Evolutionary conservation across 2,329 filamentous ascomycete species (phyloP).

Genomic region (Clathrospora elynae): DNA sequence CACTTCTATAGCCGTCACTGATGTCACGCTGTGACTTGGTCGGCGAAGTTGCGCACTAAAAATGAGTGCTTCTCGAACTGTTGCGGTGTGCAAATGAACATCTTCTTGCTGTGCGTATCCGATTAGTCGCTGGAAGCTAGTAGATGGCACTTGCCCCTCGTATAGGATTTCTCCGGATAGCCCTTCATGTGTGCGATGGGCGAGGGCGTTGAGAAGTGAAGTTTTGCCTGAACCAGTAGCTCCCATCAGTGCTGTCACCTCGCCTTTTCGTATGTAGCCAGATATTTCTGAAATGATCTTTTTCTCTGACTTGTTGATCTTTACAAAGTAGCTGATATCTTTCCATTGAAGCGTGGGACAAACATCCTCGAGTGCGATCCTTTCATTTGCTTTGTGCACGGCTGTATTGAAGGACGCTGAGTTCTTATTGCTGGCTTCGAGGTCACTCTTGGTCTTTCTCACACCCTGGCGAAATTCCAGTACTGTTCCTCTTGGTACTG

Average conservation of each 20-base stretch:
- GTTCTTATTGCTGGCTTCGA: no score
- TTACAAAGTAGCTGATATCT: conserved; percentile 71
- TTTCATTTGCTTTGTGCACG: no score
- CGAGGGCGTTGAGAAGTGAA: conserved; percentile 80
- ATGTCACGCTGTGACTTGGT: conserved; percentile 54
- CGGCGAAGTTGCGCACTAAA: conserved; percentile 83
- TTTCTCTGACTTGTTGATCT: no score
- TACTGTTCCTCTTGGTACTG: conserved; percentile 59
- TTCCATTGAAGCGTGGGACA: no score
- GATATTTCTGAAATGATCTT: no score
- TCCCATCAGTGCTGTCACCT: conserved; percentile 76
- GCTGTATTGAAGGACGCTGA: no score
- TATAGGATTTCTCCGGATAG: conserved; percentile 80
- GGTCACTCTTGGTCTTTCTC: no score
- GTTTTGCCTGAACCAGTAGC: conserved; percentile 78
- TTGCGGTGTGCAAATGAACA: conserved; percentile 62
- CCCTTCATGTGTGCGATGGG: conserved; percentile 80
- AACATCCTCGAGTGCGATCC: no score
- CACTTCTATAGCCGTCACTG: conserved; percentile 59
- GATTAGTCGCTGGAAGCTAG: conserved; percentile 83
- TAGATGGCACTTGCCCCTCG: conserved; percentile 65
- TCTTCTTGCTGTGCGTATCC: conserved; percentile 60
- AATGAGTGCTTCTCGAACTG: conserved; percentile 72
- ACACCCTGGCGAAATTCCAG: conserved; percentile 66
- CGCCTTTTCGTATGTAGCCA: conserved; percentile 87